Conservation (phyloP, 2,329 filamentous ascomycete genomes). For the Trichoderma aggressivum region DNA sequence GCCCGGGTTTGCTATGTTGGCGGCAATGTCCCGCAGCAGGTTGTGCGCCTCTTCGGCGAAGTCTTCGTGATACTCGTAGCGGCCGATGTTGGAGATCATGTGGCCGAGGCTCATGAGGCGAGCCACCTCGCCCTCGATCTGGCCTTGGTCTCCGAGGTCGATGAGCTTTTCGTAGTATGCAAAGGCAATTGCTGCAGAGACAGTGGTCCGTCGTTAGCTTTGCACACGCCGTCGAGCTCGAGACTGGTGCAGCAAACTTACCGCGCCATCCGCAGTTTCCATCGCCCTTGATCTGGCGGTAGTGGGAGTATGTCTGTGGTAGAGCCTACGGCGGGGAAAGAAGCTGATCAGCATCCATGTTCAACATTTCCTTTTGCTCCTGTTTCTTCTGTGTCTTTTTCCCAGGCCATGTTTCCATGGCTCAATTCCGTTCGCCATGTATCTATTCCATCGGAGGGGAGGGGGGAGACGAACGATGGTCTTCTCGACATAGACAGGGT, state of each 20-base stretch:
- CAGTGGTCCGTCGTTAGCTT: background rate
- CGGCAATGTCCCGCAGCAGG: constrained; percentile 62
- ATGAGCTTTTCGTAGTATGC: constrained; percentile 87
- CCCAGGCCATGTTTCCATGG: background rate
- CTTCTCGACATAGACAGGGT: constrained; percentile 80
- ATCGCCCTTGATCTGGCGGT: constrained; percentile 83
- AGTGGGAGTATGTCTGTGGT: constrained; percentile 79
- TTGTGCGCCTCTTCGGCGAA: constrained; percentile 73
- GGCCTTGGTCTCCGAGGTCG: constrained; percentile 59
- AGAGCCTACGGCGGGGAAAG: constrained; percentile 56
- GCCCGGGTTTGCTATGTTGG: constrained; percentile 57
- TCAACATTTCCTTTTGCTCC: background rate
- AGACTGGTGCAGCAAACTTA: constrained; percentile 47
- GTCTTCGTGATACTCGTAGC: constrained; percentile 70
- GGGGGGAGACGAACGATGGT: constrained; percentile 63
- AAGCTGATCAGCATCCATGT: constrained; percentile 18
- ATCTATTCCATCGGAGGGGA: background rate
- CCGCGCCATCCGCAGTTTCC: constrained; percentile 98
- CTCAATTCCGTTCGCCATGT: background rate
- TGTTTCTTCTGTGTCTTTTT: background rate
- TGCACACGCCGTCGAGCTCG: background rate
- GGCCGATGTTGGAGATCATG: constrained; percentile 67
- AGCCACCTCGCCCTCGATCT: constrained; percentile 66
- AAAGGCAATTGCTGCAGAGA: constrained; percentile 74
- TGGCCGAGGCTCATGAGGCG: constrained; percentile 70